Percentiles rank a stretch among this genome's conserved stretches.
phyloP scores from a whole-genome alignment of 2,329 filamentous ascomycete species.

The Elsinoe batatas region DNA sequence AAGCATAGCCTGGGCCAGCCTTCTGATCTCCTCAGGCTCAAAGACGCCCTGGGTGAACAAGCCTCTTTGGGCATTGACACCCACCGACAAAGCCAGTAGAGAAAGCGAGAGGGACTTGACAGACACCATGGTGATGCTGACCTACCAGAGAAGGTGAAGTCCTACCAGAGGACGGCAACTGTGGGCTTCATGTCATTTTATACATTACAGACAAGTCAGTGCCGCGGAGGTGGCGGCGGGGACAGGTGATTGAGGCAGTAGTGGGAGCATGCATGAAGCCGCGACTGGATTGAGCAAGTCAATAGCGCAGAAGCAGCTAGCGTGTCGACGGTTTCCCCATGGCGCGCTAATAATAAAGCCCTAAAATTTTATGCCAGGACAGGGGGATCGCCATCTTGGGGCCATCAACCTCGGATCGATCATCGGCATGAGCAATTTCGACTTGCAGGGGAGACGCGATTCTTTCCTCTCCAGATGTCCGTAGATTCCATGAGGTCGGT shows the following conservation, averaged over 20 bases:
- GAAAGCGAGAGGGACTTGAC: background rate
- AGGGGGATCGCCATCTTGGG: background rate
- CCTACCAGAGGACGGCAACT: too few species aligned
- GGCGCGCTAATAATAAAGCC: background rate
- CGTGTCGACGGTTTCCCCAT: too few species aligned
- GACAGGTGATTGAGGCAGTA: background rate
- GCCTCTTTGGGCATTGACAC: conserved; percentile 2
- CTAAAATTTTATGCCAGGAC: background rate
- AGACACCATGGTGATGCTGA: background rate
- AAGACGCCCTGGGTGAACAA: conserved; percentile 13
- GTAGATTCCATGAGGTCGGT: too few species aligned
- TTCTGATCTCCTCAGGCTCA: conserved; percentile 2
- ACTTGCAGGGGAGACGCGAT: background rate
- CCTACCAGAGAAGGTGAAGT: background rate
- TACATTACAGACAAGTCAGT: background rate
- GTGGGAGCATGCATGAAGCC: background rate
- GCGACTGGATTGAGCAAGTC: background rate
- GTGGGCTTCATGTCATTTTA: background rate
- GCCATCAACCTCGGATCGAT: background rate
- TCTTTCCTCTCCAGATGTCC: background rate
- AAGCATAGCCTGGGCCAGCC: conserved; percentile 1
- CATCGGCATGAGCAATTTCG: background rate
- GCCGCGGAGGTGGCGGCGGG: background rate
- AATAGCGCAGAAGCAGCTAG: background rate
- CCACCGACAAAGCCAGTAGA: background rate